Conservation (phyloP, 2,329 filamentous ascomycete species). For the Aspergillus hiratsukae region DNA sequence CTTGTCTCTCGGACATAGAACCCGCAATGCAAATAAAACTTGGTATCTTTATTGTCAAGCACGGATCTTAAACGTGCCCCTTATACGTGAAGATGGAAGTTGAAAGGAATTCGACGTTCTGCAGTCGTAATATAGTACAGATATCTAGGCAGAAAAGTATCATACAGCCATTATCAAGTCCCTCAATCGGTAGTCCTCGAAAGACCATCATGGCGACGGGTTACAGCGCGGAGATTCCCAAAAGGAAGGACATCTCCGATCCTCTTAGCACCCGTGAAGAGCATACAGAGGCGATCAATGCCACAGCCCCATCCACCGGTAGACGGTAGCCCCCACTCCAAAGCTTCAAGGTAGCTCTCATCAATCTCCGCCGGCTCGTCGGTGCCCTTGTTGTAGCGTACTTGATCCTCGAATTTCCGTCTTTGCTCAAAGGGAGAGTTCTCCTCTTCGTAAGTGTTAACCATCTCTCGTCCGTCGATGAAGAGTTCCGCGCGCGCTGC, state of each 20-base stretch:
- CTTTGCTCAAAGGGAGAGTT: constrained; percentile 86
- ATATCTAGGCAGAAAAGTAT: neutral
- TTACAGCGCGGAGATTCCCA: constrained; percentile 65
- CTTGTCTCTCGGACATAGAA: too few species aligned
- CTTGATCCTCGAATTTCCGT: constrained; percentile 68
- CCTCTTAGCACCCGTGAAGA: constrained; percentile 71
- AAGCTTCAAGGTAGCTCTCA: constrained; percentile 75
- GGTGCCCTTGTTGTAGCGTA: constrained; percentile 44
- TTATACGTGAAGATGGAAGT: neutral
- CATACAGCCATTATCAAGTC: neutral
- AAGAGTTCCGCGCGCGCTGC: constrained; percentile 84
- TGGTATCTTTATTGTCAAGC: neutral
- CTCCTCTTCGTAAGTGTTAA: constrained; percentile 98
- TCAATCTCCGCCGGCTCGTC: constrained; percentile 55
- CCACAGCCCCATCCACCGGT: constrained; percentile 97
- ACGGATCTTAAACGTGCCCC: neutral
- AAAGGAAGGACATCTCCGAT: constrained; percentile 88
- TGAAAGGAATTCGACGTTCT: neutral
- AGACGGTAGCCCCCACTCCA: constrained; percentile 88
- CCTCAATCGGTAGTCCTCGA: neutral
- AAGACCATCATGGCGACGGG: constrained; percentile 18
- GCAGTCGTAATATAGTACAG: neutral
- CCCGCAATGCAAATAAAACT: neutral
- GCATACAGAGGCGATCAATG: constrained; percentile 85
- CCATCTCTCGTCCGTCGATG: constrained; percentile 72